A percentile compares a stretch with the other conserved stretches of the same genome.
Evolutionary conservation across 2,329 filamentous ascomycete genomes (phyloP).

Genomic region (Camillea tinctor): DNA sequence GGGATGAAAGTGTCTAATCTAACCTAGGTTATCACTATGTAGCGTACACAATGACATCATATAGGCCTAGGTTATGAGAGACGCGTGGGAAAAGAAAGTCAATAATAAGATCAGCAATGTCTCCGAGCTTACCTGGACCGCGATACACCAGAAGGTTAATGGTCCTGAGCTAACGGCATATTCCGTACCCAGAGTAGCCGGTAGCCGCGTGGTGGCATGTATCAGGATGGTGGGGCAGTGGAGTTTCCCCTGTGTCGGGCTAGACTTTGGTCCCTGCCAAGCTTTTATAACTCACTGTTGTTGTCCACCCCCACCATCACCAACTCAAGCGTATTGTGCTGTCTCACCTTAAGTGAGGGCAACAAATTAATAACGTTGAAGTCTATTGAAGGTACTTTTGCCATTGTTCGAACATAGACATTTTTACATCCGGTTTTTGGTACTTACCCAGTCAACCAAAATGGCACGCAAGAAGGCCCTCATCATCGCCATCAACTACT

Average conservation of each 20-base stretch:
- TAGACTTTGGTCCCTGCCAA: not conserved
- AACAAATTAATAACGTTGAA: not conserved
- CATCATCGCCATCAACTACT: conserved; percentile 31
- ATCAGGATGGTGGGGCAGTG: not conserved
- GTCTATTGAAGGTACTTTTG: too few species aligned
- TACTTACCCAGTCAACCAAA: not conserved
- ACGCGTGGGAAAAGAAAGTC: not conserved
- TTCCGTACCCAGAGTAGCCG: not conserved
- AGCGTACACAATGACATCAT: not conserved
- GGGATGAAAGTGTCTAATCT: too few species aligned
- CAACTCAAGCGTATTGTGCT: too few species aligned
- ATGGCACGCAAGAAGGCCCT: conserved; percentile 35
- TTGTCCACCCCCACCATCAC: too few species aligned
- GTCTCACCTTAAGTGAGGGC: not conserved
- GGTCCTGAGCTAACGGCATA: too few species aligned
- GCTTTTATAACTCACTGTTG: not conserved
- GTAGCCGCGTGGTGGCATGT: not conserved
- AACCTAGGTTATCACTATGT: too few species aligned
- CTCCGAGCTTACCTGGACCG: too few species aligned
- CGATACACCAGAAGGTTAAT: too few species aligned
- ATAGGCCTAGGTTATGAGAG: not conserved
- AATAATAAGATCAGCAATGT: too few species aligned
- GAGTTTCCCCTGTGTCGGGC: not conserved
- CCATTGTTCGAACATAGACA: not conserved
- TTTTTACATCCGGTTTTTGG: not conserved